A percentile compares a stretch with the other conserved stretches of the same genome.
phyloP scores from a whole-genome alignment of 768 basidiomycete genomes.

The Suillus discolor region DNA sequence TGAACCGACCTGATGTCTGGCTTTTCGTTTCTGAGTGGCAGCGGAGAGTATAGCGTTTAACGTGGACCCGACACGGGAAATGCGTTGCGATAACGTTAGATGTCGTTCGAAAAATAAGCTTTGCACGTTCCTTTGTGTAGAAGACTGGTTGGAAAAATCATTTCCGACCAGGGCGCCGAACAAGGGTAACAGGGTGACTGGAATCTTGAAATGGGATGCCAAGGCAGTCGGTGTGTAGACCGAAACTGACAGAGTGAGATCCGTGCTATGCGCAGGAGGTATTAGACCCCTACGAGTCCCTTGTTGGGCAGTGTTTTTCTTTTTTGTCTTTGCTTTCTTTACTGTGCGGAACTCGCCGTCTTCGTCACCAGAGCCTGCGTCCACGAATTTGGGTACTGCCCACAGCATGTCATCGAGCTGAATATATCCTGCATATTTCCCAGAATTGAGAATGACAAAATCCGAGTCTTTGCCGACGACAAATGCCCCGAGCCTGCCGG shows the following conservation, averaged over 20 bases:
- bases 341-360: slow-evolving; percentile 64
- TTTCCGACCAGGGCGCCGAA: slow-evolving; percentile 81
- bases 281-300: slow-evolving; percentile 40
- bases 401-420: slow-evolving; percentile 79
- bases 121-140: slow-evolving; percentile 53
- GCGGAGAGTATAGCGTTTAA: slow-evolving; percentile 57
- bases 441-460: slow-evolving; percentile 75
- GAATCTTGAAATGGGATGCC: slow-evolving; percentile 66
- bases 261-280: slow-evolving; percentile 49
- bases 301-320: slow-evolving; percentile 36
- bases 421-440: slow-evolving; percentile 78
- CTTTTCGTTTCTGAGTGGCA: slow-evolving; percentile 47
- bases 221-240: slow-evolving; percentile 64
- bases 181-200: slow-evolving; percentile 72
- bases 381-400: slow-evolving; percentile 36
- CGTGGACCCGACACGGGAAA: slow-evolving; percentile 62
- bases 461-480: slow-evolving; percentile 84
- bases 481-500: slow-evolving; percentile 70
- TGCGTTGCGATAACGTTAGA: slow-evolving; percentile 60
- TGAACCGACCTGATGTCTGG: slow-evolving; percentile 59
- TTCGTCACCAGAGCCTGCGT: slow-evolving; percentile 34
- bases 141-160: slow-evolving; percentile 65
- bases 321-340: slow-evolving; percentile 52
- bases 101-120: slow-evolving; percentile 68
- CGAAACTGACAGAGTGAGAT: slow-evolving; percentile 53